Percentiles rank a stretch among this genome's conserved stretches.
Evolutionary conservation across 169 alveolate genomes (phyloP).

Genomic region (Cryptosporidium meleagridis): DNA sequence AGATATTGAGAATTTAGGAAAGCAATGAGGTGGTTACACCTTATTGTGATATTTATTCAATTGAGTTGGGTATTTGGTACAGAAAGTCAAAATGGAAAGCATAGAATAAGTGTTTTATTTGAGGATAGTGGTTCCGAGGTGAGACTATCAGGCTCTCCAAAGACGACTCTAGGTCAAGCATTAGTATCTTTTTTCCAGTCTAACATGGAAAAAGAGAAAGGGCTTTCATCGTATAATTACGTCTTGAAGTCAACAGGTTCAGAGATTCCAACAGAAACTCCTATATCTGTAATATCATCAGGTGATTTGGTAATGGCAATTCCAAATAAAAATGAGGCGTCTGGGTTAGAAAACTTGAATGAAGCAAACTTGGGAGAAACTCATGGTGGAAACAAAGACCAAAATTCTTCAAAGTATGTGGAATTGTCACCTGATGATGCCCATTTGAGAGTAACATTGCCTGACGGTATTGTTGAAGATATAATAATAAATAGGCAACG

Average conservation of each 20-base stretch:
- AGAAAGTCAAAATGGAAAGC: conserved; percentile 19
- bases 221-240: conserved; percentile 15
- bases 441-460: conserved; percentile 51
- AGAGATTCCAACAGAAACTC: conserved; percentile 15
- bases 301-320: conserved; percentile 50
- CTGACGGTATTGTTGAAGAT: conserved; percentile 52
- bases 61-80: conserved; percentile 57
- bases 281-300: conserved; percentile 15
- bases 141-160: conserved; percentile 64
- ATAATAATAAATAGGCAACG: conserved; percentile 15
- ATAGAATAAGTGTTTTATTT: conserved; percentile 47
- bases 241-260: conserved; percentile 41
- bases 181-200: conserved; percentile 45
- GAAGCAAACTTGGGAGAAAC: not conserved
- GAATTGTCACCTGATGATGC: conserved; percentile 64
- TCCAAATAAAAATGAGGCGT: not conserved
- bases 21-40: conserved; percentile 67
- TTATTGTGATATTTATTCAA: conserved; percentile 23
- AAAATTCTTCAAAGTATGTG: not conserved
- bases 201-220: not conserved
- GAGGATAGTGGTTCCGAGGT: conserved; percentile 44
- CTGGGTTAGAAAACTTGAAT: not conserved
- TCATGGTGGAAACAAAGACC: not conserved
- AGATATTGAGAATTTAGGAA: not conserved
- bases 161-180: conserved; percentile 66